Evolutionary conservation across 768 basidiomycete genomes (phyloP), one percentile per base, ranked within the genome.

Genomic region (Lactifluus echinatus): DNA sequence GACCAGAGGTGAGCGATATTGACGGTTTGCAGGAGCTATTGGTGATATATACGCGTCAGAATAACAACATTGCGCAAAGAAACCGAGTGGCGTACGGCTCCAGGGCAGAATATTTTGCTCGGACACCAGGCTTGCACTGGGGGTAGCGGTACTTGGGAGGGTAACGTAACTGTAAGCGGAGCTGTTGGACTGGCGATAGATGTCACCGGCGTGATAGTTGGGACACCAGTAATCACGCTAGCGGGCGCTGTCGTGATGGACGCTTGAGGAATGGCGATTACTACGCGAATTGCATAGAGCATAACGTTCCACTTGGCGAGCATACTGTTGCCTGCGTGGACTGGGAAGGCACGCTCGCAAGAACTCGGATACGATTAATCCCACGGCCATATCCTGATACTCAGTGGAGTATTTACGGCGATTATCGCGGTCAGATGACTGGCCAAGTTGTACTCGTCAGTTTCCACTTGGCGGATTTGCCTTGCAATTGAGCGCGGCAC

Each of bases 1-100:
- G 77, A 68, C 66, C 78, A 96, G 26, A 87, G 71, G 40, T 77
- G 68, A 0, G 92, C 90, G 59, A 95, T 64, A 68, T 92, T 86
- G 59, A 94, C 83, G 1, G 89, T 86, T 79, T 95, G 92, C 24
- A 96, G 74, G 8, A 92, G 66, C 89, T 91, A 64, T 7, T 21
- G 57, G 39, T 40, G 8, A 42, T 2, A 55, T 42, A 50, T 36
- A 17, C 50, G 57, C 45, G 56, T 48, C 39, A 53, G 39, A 3
- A 28, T 23, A 26, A 17, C 12, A 8, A 46, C 33, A 2, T 44
- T 44, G n/a, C 29, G 4, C 19, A 26, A 39, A 8, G 19, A 24
- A 37, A 33, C 12, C 21, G 31, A n/a, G 29, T 26, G 1, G 75
- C 84, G 58, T 66, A 90, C 89, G 24, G 76, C 53, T 34, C 91